Conservation (phyloP, 2,329 filamentous ascomycete species). For the Kalaharituber pfeilii region DNA sequence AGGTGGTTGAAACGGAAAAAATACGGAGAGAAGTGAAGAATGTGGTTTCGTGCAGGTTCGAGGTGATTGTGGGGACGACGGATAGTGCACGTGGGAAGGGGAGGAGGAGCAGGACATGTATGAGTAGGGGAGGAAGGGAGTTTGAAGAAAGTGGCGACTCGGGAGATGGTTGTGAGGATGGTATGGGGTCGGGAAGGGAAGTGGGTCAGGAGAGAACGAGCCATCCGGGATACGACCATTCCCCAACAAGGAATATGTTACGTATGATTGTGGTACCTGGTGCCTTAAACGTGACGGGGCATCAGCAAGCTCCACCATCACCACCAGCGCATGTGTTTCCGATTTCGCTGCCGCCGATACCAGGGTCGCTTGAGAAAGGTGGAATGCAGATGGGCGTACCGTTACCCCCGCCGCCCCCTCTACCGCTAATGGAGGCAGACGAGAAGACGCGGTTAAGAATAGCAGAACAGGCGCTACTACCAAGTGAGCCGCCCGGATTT, state of each 20-base stretch:
- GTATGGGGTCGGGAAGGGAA: not conserved
- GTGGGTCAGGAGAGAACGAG: not conserved
- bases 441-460: slow-evolving; percentile 17
- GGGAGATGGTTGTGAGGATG: too few species aligned
- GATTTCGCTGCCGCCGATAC: slow-evolving; percentile 23
- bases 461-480: slow-evolving; percentile 18
- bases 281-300: not conserved
- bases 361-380: slow-evolving; percentile 13
- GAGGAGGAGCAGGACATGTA: slow-evolving; percentile 23
- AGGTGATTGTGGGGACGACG: slow-evolving; percentile 69
- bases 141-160: too few species aligned
- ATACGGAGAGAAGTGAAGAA: slow-evolving; percentile 67
- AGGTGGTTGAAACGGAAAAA: slow-evolving; percentile 72
- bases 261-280: not conserved
- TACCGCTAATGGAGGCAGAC: slow-evolving; percentile 23
- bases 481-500: slow-evolving; percentile 16
- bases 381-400: too few species aligned
- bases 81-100: slow-evolving; percentile 48
- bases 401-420: slow-evolving; percentile 29
- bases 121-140: too few species aligned
- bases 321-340: slow-evolving; percentile 22
- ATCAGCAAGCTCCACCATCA: not conserved
- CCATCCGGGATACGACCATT: not conserved
- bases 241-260: too few species aligned
- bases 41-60: slow-evolving; percentile 72